Base-by-base conservation (phyloP, 169 alveolate species). In the Plasmodium fragile region DNA sequence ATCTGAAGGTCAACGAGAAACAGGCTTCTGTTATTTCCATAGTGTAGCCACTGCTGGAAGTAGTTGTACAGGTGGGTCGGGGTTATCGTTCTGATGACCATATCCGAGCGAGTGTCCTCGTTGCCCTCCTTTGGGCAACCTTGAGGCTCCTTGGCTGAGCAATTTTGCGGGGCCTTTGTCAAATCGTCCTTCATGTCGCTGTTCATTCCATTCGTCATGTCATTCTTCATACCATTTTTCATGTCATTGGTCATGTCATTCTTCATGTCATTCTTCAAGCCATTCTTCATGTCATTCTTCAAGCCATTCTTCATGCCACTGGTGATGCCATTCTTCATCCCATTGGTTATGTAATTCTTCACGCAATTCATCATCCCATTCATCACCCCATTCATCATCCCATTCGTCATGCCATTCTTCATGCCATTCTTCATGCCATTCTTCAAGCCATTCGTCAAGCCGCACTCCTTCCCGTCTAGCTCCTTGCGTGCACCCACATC, bases 11-110 rank as follows among this genome's bases (percentile, higher is more conserved):
- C 94, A n/a, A 91, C 41, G 25, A 81, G 81, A 13, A 52, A 91
- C 22, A 91, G 8, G 55, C 28, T 59, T 55, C 70, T 91, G 30
- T 91, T 28, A 13, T 32, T 80, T 32, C 85, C 94, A 36, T 91
- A 59, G 75, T 91, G 79, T 80, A 80, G 55, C 32, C 65, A 36
- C 11, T 65, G 83, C 41, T 91, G 94, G 43, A 79, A 80, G 32
- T 91, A 81, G 82, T 91, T 91, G 70, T 91, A 91, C 82, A 91
- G 30, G 55, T 81, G 59, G 41, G 75, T 70, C 6, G 92, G 13
- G 36, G 6, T 91, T 34, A 91, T 91, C 55, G 73, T 6, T 71
- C 81, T 91, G 34, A 65, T 49, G 59, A 13, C 22, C 59, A 49
- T 49, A 18, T 49, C 13, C 22, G 22, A 1, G 59, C 22, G 1